Evolutionary conservation across 306 rosid genomes (phyloP).

Genomic region (Cicer judaicum): DNA sequence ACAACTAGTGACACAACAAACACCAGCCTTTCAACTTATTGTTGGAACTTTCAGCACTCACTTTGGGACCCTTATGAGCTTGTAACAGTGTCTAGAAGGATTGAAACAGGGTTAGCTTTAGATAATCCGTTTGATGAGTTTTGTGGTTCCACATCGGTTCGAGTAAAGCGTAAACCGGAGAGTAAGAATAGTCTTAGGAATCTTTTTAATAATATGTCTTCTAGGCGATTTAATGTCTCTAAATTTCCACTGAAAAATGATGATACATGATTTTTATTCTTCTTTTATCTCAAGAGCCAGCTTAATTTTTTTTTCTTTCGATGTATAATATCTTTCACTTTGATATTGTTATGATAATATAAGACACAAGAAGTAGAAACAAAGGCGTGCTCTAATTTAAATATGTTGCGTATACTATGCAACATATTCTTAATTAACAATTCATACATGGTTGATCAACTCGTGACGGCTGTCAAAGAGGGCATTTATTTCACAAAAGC

Average conservation of each 20-base stretch:
- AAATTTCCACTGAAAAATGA: conserved; percentile 30
- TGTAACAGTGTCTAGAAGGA: conserved; percentile 72
- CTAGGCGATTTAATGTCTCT: conserved; percentile 56
- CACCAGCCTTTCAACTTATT: conserved; percentile 3
- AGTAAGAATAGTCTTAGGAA: conserved; percentile 79
- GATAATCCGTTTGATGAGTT: conserved; percentile 53
- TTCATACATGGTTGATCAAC: too few relatives aligned
- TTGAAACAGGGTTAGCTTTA: conserved; percentile 61
- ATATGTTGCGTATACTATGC: too few relatives aligned
- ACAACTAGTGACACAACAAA: not conserved
- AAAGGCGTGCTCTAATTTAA: too few relatives aligned
- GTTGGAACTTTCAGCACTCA: conserved; percentile 80
- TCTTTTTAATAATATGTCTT: conserved; percentile 64
- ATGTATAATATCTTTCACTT: conserved; percentile 11
- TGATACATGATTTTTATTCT: conserved; percentile 40
- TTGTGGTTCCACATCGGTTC: conserved; percentile 20
- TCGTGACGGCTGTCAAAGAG: too few relatives aligned
- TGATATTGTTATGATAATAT: too few relatives aligned
- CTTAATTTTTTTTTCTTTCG: conserved; percentile 10
- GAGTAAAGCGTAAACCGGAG: conserved; percentile 53
- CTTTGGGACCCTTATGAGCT: conserved; percentile 94
- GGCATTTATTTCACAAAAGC: too few relatives aligned
- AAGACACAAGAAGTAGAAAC: too few relatives aligned
- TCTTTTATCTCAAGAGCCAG: not conserved
- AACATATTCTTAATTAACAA: too few relatives aligned